Base-by-base conservation (phyloP, 768 basidiomycete species). In the Dioszegia crocea region DNA sequence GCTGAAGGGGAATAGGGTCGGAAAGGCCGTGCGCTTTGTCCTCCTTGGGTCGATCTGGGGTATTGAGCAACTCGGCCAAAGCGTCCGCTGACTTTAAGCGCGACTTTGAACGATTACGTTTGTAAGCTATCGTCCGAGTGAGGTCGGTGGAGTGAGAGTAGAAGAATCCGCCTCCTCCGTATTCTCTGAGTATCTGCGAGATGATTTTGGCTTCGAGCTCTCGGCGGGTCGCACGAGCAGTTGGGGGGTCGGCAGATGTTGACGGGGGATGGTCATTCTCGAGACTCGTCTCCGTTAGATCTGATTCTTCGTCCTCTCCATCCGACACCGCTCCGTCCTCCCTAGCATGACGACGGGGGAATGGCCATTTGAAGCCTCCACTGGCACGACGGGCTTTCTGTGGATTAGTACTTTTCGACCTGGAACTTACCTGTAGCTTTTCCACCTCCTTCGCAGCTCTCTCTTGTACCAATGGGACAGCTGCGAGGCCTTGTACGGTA, bases 191-290 rank as follows among this genome's bases (percentile, higher is more conserved):
- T 54, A 85, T 86, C 75, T 93, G 89, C 23, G 85, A 80, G 11
- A 94, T 78, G 44, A 94, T 86, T 76, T 91, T 91, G 29, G 83
- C 81, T 67, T 96, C 92, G 9, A 96, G 78, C 66, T 92, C 88
- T 43, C 64, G 61, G 24, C 76, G 67, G 26, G 57, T 53, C 16
- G 51, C 36, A 5, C 23, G 19, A 12, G 19, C 38, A 1, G 21
- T 53, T 14, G 51, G 51, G 2, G 51, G 19, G 11, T 53, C 51
- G 26, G 23, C 38, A 16, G 51, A 40, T 29, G 39, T 26, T 8
- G 51, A 40, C 3, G 51, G 39, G n/a, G 51, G 51, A 29, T 53
- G 5, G 19, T 53, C 36, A n/a, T 40, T 27, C n/a, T 51, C 49
- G 31, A 51, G 9, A 23, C 26, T 53, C 23, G 51, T 40, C 14